phyloP scores from a whole-genome alignment of 2,329 filamentous ascomycete species.

The Stemphylium beticola region DNA sequence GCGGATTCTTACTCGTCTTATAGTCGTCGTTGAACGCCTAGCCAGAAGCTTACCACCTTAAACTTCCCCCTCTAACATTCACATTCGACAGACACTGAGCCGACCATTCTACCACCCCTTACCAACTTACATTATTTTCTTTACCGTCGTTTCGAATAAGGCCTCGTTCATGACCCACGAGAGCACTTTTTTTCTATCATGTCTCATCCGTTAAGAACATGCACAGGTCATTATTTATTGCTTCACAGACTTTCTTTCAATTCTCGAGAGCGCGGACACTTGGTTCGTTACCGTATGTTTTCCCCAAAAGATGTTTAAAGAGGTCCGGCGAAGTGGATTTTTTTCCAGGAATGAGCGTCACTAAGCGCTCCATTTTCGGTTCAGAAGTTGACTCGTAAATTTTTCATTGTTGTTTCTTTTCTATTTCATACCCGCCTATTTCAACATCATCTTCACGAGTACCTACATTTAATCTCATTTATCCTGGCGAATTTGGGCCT shows the following conservation, averaged over 20 bases:
- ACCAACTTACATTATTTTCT: not conserved
- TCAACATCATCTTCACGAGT: not conserved
- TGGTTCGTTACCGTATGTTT: not conserved
- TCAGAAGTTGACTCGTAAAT: not conserved
- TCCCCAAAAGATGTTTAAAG: not conserved
- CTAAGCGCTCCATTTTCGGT: not conserved
- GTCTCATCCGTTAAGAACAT: not conserved
- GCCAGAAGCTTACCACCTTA: not conserved
- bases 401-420: not conserved
- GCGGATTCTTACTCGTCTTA: conserved; percentile 6
- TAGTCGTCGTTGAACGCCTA: conserved; percentile 20
- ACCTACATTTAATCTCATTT: not conserved
- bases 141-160: not conserved
- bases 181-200: not conserved
- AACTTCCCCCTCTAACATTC: not conserved
- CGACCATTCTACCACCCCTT: not conserved
- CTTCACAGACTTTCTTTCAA: not conserved
- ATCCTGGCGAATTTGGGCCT: not conserved
- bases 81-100: not conserved
- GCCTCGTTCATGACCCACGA: conserved; percentile 1
- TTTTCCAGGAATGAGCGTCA: not conserved
- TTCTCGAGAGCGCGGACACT: not conserved
- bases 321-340: not conserved
- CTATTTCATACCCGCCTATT: not conserved
- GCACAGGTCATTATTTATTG: not conserved